Evolutionary conservation across 768 basidiomycete species (phyloP), one percentile per base, ranked within the genome.

Genomic region (Mycena leptocephala): DNA sequence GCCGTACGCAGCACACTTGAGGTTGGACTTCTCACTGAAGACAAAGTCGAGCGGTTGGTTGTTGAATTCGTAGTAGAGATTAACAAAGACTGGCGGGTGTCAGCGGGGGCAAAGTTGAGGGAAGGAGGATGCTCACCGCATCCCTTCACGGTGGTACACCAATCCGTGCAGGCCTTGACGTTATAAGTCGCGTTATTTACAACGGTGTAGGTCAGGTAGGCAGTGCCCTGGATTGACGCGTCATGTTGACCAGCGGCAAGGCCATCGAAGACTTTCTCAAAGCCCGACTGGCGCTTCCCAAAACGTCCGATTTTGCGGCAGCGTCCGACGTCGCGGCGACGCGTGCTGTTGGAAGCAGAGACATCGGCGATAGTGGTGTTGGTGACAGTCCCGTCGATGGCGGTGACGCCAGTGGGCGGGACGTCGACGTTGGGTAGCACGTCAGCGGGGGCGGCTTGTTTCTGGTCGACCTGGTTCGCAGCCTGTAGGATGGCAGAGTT

Each of bases 31-130:
- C 73, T 85, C 83, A 53, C 73, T 77, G 73, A 84, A 85, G 33
- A 86, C 83, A 70, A 82, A 85, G 69, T 88, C 88, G 33, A 88
- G 82, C 9, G 86, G 82, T 10, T 80, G 72, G 74, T 89, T 89
- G 79, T 89, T 90, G 81, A 80, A 85, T 74, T 90, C 89, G 80
- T 90, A 90, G 71, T 85, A 90, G 28, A 90, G 69, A 76, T 90
- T 90, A 16, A 84, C 89, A 73, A 89, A 90, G 6, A 88, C 90
- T 90, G 24, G 6, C 2, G 3, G 22, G 24, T 9, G 53, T 56
- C 43, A 59, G 51, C 37, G n/a, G n/a, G 43, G n/a, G 33, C n/a
- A 48, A 32, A 72, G 73, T n/a, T 51, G 18, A 53, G 30, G 24
- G n/a, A 18, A 16, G 24, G 32, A 75, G 33, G 26, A n/a, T 14